Percentiles rank a stretch among this genome's conserved stretches.
Conservation (phyloP, 2,329 filamentous ascomycete genomes). For the Fusarium hostae region DNA sequence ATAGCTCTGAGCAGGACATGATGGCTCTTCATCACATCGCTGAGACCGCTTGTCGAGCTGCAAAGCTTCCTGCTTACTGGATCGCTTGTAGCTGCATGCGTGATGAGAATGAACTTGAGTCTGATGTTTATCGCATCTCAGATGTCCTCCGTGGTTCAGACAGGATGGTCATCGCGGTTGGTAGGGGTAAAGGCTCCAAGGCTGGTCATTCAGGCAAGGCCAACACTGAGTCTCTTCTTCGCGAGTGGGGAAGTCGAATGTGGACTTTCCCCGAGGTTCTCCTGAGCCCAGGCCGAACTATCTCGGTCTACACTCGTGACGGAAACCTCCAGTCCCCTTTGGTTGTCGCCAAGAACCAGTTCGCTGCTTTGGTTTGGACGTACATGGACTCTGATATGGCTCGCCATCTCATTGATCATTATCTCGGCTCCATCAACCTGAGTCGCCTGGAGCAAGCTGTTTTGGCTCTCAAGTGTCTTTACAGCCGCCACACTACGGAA, state of each 20-base stretch:
- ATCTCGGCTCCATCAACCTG: constrained; percentile 46
- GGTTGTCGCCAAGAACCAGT: constrained; percentile 48
- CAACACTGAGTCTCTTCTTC: constrained; percentile 39
- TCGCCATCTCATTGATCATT: constrained; percentile 51
- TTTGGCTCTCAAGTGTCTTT: constrained; percentile 47
- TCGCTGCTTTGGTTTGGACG: constrained; percentile 47
- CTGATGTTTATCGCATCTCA: constrained; percentile 43
- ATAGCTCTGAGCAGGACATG: constrained; percentile 39
- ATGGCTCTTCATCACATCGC: constrained; percentile 43
- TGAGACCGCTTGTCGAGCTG: constrained; percentile 42
- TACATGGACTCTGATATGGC: constrained; percentile 43
- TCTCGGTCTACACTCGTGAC: constrained; percentile 42
- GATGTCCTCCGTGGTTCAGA: constrained; percentile 43
- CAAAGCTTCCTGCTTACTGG: constrained; percentile 43
- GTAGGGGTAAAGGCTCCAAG: constrained; percentile 27
- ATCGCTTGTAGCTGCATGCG: constrained; percentile 44
- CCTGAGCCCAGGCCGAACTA: constrained; percentile 39
- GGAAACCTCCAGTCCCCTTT: constrained; percentile 31
- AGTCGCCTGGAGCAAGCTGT: constrained; percentile 49
- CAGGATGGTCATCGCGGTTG: constrained; percentile 42
- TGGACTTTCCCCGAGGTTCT: constrained; percentile 46
- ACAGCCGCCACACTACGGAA: constrained; percentile 39
- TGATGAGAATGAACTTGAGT: constrained; percentile 39
- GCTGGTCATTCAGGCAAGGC: constrained; percentile 18
- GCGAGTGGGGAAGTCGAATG: constrained; percentile 45